phyloP scores from a whole-genome alignment of 495 filamentous ascomycete species.

The Pseudomonodictys pantanalensis region DNA sequence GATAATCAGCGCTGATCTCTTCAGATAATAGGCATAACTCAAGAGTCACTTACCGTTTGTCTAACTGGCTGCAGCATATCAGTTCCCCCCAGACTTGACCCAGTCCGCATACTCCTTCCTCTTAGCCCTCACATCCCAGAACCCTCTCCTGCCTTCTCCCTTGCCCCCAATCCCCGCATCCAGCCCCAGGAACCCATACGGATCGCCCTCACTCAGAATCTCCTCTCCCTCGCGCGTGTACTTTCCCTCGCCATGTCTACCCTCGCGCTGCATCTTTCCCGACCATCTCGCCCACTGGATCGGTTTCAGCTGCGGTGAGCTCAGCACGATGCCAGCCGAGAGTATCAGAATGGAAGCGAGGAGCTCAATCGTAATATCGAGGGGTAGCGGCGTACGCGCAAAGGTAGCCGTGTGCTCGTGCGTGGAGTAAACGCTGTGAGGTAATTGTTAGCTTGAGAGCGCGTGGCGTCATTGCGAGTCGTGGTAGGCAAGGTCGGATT shows the following conservation, averaged over 20 bases:
- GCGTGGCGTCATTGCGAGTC: not conserved
- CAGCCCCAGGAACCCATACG: constrained; percentile 35
- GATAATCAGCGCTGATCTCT: no score
- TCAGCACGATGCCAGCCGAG: constrained; percentile 42
- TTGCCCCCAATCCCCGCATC: constrained; percentile 15
- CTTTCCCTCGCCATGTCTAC: constrained; percentile 17
- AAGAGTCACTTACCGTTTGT: no score
- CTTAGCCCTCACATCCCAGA: constrained; percentile 44
- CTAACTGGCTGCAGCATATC: no score
- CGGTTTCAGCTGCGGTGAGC: constrained; percentile 39
- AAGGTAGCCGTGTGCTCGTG: constrained; percentile 40
- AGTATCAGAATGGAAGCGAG: constrained; percentile 43
- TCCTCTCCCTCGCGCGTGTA: constrained; percentile 27
- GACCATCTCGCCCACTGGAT: constrained; percentile 46
- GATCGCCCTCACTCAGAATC: constrained; percentile 38
- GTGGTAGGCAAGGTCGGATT: constrained; percentile 5
- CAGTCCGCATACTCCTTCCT: constrained; percentile 46
- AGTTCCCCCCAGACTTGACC: constrained; percentile 37
- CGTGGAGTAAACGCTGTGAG: constrained; percentile 46
- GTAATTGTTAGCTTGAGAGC: constrained; percentile 21
- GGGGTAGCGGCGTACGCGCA: constrained; percentile 37
- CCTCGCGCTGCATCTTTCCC: constrained; percentile 37
- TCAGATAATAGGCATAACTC: no score
- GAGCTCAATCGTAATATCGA: constrained; percentile 46
- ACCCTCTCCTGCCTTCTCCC: constrained; percentile 43